Percentiles rank a stretch among this genome's conserved stretches.
Evolutionary conservation across 345 rosid species (phyloP).

Genomic region (Brassica nigra): DNA sequence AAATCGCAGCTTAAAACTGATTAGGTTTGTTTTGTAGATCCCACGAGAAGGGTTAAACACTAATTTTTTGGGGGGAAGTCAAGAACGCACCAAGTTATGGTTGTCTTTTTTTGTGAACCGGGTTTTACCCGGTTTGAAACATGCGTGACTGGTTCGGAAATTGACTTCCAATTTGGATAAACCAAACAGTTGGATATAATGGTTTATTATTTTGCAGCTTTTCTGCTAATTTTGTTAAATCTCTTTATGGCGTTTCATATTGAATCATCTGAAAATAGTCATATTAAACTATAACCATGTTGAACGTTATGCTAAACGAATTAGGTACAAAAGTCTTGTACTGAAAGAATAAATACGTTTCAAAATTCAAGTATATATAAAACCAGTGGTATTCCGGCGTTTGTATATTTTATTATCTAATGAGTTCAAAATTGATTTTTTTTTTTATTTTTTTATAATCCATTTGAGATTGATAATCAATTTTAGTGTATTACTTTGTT

Average conservation of each 20-base stretch:
- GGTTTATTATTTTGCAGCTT: neutral
- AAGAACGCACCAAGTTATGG: conserved; percentile 29
- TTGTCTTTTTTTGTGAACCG: conserved; percentile 16
- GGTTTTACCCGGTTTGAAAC: neutral
- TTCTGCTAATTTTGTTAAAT: neutral
- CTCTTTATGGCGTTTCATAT: neutral
- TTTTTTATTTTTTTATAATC: too few relatives aligned
- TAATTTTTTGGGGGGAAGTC: conserved; percentile 13
- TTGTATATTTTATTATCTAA: too few relatives aligned
- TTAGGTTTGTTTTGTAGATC: neutral
- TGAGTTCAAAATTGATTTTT: too few relatives aligned
- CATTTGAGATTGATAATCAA: too few relatives aligned
- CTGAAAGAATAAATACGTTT: neutral
- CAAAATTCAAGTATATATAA: too few relatives aligned
- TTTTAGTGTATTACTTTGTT: too few relatives aligned
- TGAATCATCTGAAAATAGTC: neutral
- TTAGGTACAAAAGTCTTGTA: neutral
- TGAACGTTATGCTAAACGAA: neutral
- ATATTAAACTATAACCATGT: neutral
- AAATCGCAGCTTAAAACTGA: neutral
- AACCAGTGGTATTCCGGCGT: too few relatives aligned
- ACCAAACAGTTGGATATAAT: conserved; percentile 10
- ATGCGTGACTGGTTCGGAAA: conserved; percentile 26
- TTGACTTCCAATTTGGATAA: conserved; percentile 27
- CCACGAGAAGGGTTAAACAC: neutral